phyloP scores from a whole-genome alignment of 805 yeast genomes.

The Starmerella tilneyi region DNA sequence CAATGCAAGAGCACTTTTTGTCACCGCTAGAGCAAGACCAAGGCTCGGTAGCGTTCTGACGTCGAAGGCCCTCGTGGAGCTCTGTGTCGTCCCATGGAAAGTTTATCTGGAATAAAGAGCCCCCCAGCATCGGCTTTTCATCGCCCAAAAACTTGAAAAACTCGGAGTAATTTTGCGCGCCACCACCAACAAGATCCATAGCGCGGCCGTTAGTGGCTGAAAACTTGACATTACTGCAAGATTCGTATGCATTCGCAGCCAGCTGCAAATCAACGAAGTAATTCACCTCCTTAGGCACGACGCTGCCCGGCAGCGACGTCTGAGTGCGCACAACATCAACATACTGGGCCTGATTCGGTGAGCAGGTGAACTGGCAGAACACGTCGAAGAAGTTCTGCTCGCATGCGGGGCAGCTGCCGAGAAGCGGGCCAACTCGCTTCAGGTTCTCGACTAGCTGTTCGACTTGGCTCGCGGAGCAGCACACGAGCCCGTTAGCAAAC shows the following conservation, averaged over 20 bases:
- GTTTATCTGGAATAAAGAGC: constrained; percentile 90
- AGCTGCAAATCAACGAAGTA: constrained; percentile 48
- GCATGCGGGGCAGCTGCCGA: constrained; percentile 93
- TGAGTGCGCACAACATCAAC: constrained; percentile 52
- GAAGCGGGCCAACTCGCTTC: constrained; percentile 65
- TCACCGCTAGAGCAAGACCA: constrained; percentile 49
- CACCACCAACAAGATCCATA: constrained; percentile 97
- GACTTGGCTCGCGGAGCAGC: constrained; percentile 61
- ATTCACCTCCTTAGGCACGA: constrained; percentile 61
- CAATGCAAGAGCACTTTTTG: constrained; percentile 65
- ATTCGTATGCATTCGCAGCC: constrained; percentile 61
- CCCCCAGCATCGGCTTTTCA: constrained; percentile 86
- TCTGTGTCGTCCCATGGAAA: constrained; percentile 41
- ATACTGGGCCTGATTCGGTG: constrained; percentile 69
- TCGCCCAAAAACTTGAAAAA: constrained; percentile 88
- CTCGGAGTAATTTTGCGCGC: constrained; percentile 61
- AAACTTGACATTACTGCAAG: constrained; percentile 83
- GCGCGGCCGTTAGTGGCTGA: constrained; percentile 93
- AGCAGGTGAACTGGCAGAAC: constrained; percentile 80
- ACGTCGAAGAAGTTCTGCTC: constrained; percentile 69
- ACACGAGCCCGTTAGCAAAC: constrained; percentile 40
- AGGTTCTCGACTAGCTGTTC: constrained; percentile 45
- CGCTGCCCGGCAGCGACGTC: constrained; percentile 40
- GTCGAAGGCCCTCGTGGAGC: not conserved
- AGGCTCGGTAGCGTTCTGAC: constrained; percentile 29